These are phyloP conservation scores for Fusarium austroafricanum DNA, from an alignment of 2,329 filamentous ascomycete genomes.

Conservation along the genomic window DNA sequence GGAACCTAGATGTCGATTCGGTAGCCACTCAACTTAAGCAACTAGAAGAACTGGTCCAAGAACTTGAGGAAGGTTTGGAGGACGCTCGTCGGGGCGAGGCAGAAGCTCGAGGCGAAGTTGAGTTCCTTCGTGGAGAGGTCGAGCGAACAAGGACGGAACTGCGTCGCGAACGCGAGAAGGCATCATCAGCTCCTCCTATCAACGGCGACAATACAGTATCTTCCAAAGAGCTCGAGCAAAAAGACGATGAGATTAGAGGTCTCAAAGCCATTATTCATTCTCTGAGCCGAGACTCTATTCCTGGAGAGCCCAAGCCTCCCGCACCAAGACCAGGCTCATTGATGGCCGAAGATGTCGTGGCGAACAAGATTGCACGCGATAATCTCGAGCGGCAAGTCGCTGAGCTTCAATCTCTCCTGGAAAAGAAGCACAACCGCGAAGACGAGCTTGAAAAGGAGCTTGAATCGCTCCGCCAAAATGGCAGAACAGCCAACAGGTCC, in stretches of 20 bases:
- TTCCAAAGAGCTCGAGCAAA: conserved; percentile 86
- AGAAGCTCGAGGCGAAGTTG: conserved; percentile 93
- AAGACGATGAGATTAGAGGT: conserved; percentile 96
- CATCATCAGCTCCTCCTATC: conserved; percentile 52
- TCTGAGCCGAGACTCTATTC: conserved; percentile 80
- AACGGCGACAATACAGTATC: conserved; percentile 59
- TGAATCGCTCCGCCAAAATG: conserved; percentile 68
- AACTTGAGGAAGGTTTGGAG: conserved; percentile 95
- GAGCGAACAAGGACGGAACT: conserved; percentile 91
- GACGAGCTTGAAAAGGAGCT: conserved; percentile 89
- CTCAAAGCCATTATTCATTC: conserved; percentile 98
- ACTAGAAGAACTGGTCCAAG: conserved; percentile 94
- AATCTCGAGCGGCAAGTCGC: conserved; percentile 83
- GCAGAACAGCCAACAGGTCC: conserved; percentile 60
- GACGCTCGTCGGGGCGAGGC: conserved; percentile 94
- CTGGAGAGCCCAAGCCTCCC: conserved; percentile 51
- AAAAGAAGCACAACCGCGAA: conserved; percentile 78
- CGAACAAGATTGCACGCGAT: conserved; percentile 59
- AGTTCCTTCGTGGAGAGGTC: conserved; percentile 94
- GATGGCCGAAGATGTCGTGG: conserved; percentile 48
- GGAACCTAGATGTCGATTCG: conserved; percentile 88
- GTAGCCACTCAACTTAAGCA: conserved; percentile 94
- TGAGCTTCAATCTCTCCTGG: conserved; percentile 78
- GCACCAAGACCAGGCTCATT: conserved; percentile 51
- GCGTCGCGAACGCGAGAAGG: conserved; percentile 87